Conservation (phyloP, 176 grass and related monocot species). For the Bothriochloa decipiens region DNA sequence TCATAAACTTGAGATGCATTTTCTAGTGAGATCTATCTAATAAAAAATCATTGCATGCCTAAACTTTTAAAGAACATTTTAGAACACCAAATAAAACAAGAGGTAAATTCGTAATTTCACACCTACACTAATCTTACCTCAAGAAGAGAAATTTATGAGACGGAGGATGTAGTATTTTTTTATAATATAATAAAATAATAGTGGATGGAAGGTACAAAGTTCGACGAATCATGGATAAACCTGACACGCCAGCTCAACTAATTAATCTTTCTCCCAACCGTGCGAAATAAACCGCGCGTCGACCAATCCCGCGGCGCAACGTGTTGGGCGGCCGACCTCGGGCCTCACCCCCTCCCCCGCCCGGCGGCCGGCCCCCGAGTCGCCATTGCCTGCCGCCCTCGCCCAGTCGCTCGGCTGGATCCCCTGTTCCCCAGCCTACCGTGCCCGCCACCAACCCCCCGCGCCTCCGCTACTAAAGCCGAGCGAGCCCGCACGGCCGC, state of each 20-base stretch:
- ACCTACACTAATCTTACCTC: too few species aligned
- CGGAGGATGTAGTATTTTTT: not conserved
- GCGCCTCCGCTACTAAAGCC: slow-evolving; percentile 48
- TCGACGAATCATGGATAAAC: slow-evolving; percentile 15
- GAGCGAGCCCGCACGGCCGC: not conserved
- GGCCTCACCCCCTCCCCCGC: not conserved
- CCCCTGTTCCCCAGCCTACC: not conserved
- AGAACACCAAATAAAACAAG: too few species aligned
- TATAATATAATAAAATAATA: not conserved
- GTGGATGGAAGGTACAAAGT: not conserved
- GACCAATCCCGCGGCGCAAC: slow-evolving; percentile 40
- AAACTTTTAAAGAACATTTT: too few species aligned
- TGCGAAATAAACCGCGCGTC: slow-evolving; percentile 4
- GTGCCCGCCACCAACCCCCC: slow-evolving; percentile 35
- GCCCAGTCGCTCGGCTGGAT: slow-evolving; percentile 4
- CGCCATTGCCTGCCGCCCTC: slow-evolving; percentile 22
- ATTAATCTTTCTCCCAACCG: slow-evolving; percentile 18
- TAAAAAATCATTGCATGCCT: too few species aligned
- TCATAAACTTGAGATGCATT: too few species aligned
- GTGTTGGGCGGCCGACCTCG: slow-evolving; percentile 43
- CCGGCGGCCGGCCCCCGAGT: not conserved
- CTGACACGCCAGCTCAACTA: slow-evolving; percentile 20
- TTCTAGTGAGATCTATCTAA: too few species aligned
- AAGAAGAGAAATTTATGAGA: too few species aligned
- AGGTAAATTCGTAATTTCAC: too few species aligned